Conservation (phyloP, 139 green algal genomes). For the Zygnema cylindricum region DNA sequence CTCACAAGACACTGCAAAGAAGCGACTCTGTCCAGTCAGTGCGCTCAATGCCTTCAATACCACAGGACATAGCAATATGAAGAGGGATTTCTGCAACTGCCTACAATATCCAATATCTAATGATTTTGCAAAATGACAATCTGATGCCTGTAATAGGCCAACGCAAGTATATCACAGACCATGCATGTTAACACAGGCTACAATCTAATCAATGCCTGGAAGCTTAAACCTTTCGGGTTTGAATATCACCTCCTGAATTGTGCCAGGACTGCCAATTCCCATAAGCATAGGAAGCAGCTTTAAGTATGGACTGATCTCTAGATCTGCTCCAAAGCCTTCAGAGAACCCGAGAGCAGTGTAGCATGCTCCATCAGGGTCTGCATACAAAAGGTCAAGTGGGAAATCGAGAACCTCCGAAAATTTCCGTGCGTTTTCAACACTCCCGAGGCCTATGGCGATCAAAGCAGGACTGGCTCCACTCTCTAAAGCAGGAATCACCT, state of each 20-base stretch:
- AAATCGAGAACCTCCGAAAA: slow-evolving; percentile 52
- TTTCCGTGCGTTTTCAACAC: slow-evolving; percentile 4
- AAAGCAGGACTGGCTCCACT: too few species aligned
- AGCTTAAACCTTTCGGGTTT: background rate
- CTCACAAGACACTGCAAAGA: too few species aligned
- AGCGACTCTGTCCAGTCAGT: too few species aligned
- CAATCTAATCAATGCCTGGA: background rate
- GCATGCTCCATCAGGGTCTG: slow-evolving; percentile 4
- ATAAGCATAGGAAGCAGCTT: slow-evolving; percentile 64
- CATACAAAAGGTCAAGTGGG: slow-evolving; percentile 53
- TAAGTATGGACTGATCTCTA: slow-evolving; percentile 22
- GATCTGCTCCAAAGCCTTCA: slow-evolving; percentile 4
- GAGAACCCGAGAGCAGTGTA: slow-evolving; percentile 47
- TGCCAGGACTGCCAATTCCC: slow-evolving; percentile 64
- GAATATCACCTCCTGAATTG: slow-evolving; percentile 57
- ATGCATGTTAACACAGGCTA: background rate
- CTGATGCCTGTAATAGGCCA: too few species aligned
- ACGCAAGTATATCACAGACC: too few species aligned
- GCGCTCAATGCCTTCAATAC: too few species aligned
- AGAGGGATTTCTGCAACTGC: too few species aligned
- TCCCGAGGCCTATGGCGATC: slow-evolving; percentile 58
- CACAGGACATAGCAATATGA: too few species aligned
- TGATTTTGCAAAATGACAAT: too few species aligned
- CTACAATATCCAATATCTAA: too few species aligned
- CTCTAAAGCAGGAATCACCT: too few species aligned